Base-by-base conservation (phyloP, 208 protist species). In the Trypanosomatidae sp. region DNA sequence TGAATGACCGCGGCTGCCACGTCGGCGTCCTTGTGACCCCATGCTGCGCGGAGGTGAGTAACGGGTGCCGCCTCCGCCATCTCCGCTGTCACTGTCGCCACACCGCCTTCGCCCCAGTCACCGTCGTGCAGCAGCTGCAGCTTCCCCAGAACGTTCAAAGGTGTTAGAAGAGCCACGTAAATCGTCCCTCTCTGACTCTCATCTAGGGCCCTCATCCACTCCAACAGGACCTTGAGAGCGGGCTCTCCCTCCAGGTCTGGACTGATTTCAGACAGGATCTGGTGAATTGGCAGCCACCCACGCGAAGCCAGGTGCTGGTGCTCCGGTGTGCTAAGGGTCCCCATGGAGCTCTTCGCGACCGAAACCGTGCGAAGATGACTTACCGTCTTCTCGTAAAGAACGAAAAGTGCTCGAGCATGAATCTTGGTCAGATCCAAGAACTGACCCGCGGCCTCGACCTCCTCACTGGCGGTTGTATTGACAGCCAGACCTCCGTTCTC, bases 1-100 rank as follows among this genome's bases (percentile, higher is more conserved):
- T 22, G 47, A 41, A 81, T 33, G 1, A 86, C 80, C 1, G 66
- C 64, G 17, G 30, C 44, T 3, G 60, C 68, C 25, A 86, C 49
- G 47, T 2, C 22, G 19, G 25, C 41, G 15, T 79, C 44, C 13
- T 66, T 67, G 56, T 89, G 78, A 10, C 71, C 78, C 78, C 79
- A 86, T 12, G 75, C 71, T 2, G 78, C 84, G 17, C 81, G 77
- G 22, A 86, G 47, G 30, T 77, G 73, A 4, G 73, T 77, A 15
- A 76, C 43, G n/a, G 64, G 55, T 22, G 72, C 30, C 44, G 43
- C 28, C 13, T n/a, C 25, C 28, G 15, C 62, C 25, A 71, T 22
- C 59, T 47, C 44, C 52, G 15, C 28, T 44, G 71, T 52, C 17
- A 30, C 39, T 36, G 58, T 10, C 22, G 66, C 25, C 19, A 50